Percentiles rank a stretch among this genome's conserved stretches.
Conservation (phyloP, 1,139 yeast genomes). For the Protomyces arabidopsidicola region DNA sequence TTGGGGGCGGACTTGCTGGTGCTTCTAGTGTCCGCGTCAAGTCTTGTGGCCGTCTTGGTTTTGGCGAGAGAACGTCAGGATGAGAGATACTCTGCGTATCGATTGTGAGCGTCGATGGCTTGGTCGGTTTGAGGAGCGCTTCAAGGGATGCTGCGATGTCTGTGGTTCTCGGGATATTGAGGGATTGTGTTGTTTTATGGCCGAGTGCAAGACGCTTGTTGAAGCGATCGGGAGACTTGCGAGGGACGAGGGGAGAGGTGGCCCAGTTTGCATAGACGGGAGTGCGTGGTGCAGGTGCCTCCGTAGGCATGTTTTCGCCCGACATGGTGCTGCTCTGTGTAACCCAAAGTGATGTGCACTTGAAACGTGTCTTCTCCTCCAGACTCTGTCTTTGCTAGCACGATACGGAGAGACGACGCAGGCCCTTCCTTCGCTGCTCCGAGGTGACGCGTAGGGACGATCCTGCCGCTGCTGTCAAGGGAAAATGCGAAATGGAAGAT, state of each 20-base stretch:
- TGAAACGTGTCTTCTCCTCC: no score
- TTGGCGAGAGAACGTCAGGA: not conserved
- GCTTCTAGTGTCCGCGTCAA: not conserved
- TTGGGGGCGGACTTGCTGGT: not conserved
- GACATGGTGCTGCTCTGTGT: no score
- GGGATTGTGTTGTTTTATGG: conserved; percentile 20
- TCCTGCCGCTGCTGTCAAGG: no score
- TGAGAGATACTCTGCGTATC: not conserved
- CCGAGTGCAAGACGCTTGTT: conserved; percentile 14
- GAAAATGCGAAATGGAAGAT: no score
- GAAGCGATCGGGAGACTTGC: conserved; percentile 20
- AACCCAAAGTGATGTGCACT: no score
- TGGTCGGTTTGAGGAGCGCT: not conserved
- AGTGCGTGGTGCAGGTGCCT: not conserved
- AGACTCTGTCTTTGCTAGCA: no score
- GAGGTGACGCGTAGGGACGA: no score
- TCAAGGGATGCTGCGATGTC: not conserved
- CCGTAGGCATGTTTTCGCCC: no score
- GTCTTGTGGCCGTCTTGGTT: not conserved
- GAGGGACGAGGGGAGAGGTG: conserved; percentile 16
- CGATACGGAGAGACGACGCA: no score
- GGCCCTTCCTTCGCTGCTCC: no score
- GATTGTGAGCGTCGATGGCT: not conserved
- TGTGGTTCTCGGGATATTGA: conserved; percentile 6
- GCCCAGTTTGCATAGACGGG: conserved; percentile 19